phyloP scores from a whole-genome alignment of 2,329 filamentous ascomycete genomes.

The Trichoderma lentiforme region DNA sequence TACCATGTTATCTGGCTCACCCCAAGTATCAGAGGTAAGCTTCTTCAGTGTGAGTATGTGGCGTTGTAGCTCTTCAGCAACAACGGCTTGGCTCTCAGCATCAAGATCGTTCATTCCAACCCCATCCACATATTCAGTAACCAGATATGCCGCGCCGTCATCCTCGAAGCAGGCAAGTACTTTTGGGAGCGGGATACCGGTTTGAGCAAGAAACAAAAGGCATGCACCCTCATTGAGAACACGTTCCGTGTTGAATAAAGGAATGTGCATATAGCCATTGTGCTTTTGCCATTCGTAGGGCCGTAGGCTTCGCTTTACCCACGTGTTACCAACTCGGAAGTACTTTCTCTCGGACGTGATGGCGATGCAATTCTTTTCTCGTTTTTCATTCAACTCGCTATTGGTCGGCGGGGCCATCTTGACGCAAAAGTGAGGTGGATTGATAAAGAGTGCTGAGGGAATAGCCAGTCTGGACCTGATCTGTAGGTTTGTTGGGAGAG shows the following conservation, averaged over 20 bases:
- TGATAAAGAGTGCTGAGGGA: background rate
- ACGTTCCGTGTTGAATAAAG: background rate
- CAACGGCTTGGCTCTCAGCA: background rate
- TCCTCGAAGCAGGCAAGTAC: background rate
- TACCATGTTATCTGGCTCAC: background rate
- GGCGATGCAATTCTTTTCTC: background rate
- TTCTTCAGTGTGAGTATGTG: too few species aligned
- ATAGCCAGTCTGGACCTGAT: too few species aligned
- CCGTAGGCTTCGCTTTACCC: background rate
- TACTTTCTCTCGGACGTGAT: background rate
- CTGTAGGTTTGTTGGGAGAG: too few species aligned
- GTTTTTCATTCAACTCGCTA: background rate
- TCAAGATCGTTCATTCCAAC: background rate
- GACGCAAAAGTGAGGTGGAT: background rate
- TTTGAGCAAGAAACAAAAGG: background rate
- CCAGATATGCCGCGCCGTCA: background rate
- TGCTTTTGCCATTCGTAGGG: background rate
- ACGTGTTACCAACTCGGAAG: background rate
- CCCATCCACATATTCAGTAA: background rate
- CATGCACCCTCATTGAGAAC: background rate
- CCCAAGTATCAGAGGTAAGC: background rate
- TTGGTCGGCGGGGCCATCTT: background rate
- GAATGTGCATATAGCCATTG: background rate
- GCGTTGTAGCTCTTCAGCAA: background rate
- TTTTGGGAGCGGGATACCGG: background rate